These are phyloP conservation scores for Wallacemonas sp. DNA, from an alignment of 208 protist genomes.

Conservation along the genomic window DNA sequence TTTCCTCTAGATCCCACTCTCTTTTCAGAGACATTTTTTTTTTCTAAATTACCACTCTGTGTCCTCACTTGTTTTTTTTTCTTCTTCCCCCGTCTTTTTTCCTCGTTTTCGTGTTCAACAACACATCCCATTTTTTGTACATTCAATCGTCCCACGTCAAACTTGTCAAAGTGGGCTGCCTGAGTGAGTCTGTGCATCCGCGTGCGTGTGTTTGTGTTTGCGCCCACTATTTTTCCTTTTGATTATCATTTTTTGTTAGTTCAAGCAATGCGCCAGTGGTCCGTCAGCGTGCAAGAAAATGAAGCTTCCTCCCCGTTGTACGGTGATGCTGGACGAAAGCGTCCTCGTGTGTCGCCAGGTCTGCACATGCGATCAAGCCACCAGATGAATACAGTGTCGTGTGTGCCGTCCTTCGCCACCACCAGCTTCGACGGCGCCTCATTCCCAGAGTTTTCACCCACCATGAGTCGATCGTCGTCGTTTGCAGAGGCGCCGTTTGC, in stretches of 20 bases:
- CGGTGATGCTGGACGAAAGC: slow-evolving; percentile 6
- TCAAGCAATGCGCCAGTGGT: slow-evolving; percentile 20
- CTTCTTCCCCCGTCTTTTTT: not conserved
- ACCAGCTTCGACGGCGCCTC: slow-evolving; percentile 3
- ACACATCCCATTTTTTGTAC: not conserved
- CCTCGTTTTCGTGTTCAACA: not conserved
- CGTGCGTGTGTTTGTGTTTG: too few species aligned
- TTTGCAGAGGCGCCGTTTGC: slow-evolving; percentile 1
- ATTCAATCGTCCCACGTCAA: not conserved
- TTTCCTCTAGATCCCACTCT: slow-evolving; percentile 9
- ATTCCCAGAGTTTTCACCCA: not conserved
- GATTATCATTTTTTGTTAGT: not conserved
- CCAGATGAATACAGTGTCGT: slow-evolving; percentile 7
- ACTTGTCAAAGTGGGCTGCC: too few species aligned
- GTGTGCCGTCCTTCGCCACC: slow-evolving; percentile 7
- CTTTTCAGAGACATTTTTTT: slow-evolving; percentile 14
- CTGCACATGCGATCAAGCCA: slow-evolving; percentile 14
- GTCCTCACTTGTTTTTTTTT: slow-evolving; percentile 17
- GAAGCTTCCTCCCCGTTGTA: slow-evolving; percentile 3
- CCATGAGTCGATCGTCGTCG: slow-evolving; percentile 12
- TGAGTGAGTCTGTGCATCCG: too few species aligned
- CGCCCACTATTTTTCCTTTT: too few species aligned
- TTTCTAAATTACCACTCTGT: not conserved
- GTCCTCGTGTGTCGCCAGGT: slow-evolving; percentile 4
- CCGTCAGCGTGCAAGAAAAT: slow-evolving; percentile 3